Percentiles rank a stretch among this genome's conserved stretches.
Conservation (phyloP, 495 filamentous ascomycete species). For the Lentithecium fluviatile region DNA sequence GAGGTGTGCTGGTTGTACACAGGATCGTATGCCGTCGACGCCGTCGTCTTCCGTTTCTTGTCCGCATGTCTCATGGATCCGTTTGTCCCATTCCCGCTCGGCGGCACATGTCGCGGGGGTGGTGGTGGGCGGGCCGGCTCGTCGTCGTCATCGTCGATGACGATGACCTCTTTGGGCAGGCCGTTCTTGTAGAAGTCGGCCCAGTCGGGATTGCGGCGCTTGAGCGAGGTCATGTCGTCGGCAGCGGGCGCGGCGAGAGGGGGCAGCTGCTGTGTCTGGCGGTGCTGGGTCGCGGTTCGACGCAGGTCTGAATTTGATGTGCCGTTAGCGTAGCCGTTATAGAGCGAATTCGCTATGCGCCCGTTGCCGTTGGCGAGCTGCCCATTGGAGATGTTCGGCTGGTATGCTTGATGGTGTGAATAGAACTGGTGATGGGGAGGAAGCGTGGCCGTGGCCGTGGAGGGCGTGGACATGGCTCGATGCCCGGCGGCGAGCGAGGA, state of each 20-base stretch:
- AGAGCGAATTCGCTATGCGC: constrained; percentile 34
- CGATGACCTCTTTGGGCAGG: constrained; percentile 86
- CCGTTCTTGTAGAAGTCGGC: constrained; percentile 89
- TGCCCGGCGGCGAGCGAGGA: constrained; percentile 13
- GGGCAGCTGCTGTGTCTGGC: constrained; percentile 29
- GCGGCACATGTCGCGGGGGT: constrained; percentile 11
- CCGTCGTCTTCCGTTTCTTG: constrained; percentile 64
- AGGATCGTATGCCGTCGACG: constrained; percentile 63
- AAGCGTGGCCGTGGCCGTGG: constrained; percentile 74
- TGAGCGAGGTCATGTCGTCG: constrained; percentile 12
- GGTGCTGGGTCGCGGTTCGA: constrained; percentile 35
- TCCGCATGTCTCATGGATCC: constrained; percentile 54
- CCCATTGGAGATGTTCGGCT: constrained; percentile 40
- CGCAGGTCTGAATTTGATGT: constrained; percentile 38
- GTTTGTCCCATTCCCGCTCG: constrained; percentile 36
- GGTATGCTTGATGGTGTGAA: constrained; percentile 66
- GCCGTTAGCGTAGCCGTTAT: constrained; percentile 37
- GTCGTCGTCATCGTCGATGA: constrained; percentile 88
- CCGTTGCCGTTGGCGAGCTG: constrained; percentile 28
- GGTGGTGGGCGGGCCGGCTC: constrained; percentile 44
- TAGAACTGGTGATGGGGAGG: constrained; percentile 69
- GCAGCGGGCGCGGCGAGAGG: constrained; percentile 9
- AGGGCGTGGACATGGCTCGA: constrained; percentile 75
- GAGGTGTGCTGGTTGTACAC: constrained; percentile 60
- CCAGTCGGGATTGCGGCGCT: constrained; percentile 61